phyloP scores from a whole-genome alignment of 2,329 filamentous ascomycete species.

The Beauveria sp. region DNA sequence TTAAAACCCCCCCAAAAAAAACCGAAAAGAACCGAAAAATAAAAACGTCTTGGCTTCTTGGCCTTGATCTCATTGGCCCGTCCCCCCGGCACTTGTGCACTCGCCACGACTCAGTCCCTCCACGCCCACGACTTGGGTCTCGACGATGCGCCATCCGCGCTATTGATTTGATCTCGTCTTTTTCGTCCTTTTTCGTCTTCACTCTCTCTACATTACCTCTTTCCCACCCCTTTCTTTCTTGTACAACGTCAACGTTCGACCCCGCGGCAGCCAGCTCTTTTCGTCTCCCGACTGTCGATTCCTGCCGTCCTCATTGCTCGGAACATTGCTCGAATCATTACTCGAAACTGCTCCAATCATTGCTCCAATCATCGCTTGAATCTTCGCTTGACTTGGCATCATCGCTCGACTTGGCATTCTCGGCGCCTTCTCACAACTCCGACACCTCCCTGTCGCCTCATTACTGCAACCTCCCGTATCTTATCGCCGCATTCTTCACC shows the following conservation, averaged over 20 bases:
- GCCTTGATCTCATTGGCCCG: not conserved
- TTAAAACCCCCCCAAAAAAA: not conserved
- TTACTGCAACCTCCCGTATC: not conserved
- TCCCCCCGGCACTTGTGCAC: not conserved
- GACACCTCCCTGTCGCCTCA: not conserved
- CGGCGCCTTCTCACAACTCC: not conserved
- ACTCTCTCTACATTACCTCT: not conserved
- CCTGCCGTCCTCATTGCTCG: no score
- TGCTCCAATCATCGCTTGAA: no score
- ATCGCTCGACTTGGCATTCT: not conserved
- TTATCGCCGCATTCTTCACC: not conserved
- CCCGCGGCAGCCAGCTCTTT: not conserved
- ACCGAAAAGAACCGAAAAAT: not conserved
- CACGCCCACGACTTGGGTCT: not conserved
- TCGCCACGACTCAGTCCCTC: slow-evolving; percentile 7
- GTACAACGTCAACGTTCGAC: no score
- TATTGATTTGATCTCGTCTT: slow-evolving; percentile 4
- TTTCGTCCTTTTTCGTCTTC: not conserved
- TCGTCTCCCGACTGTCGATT: not conserved
- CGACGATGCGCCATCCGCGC: slow-evolving; percentile 7
- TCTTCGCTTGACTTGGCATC: not conserved
- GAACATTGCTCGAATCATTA: no score
- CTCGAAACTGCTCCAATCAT: no score
- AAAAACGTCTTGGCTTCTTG: not conserved
- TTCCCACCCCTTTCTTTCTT: no score